A percentile compares a stretch with the other conserved stretches of the same genome.
phyloP scores from a whole-genome alignment of 1,284 basidiomycete species.

The Tremellales sp. region DNA sequence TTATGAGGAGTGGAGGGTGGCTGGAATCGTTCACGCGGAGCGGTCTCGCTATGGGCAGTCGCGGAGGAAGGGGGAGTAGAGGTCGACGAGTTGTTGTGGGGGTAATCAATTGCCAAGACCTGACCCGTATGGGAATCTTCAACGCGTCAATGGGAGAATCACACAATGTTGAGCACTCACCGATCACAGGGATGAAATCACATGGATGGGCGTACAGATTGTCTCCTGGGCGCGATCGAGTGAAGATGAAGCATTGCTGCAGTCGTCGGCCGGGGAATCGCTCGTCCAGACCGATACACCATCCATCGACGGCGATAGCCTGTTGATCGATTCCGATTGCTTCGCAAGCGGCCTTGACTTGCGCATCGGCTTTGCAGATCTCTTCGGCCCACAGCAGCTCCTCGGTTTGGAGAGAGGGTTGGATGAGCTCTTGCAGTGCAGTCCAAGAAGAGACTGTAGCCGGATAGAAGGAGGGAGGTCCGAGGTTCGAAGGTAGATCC shows the following conservation, averaged over 20 bases:
- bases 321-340: conserved; percentile 48
- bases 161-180: conserved; percentile 4
- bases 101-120: conserved; percentile 49
- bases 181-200: conserved; percentile 46
- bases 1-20: conserved; percentile 48
- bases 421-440: conserved; percentile 45
- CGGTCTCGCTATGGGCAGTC: conserved; percentile 25
- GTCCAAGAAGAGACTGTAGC: conserved; percentile 38
- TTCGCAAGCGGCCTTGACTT: conserved; percentile 45
- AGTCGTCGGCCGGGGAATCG: conserved; percentile 47
- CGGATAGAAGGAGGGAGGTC: conserved; percentile 10
- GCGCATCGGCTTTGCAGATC: conserved; percentile 45
- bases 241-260: conserved; percentile 51
- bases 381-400: conserved; percentile 51
- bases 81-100: conserved; percentile 24
- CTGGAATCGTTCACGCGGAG: conserved; percentile 44
- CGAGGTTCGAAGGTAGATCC: conserved; percentile 44
- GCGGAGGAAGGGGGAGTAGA: conserved; percentile 28
- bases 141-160: conserved; percentile 24
- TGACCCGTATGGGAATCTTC: conserved; percentile 42
- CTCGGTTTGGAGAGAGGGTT: conserved; percentile 51
- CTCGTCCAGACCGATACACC: conserved; percentile 52
- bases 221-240: conserved; percentile 42
- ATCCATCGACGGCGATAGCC: conserved; percentile 49
- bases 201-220: conserved; percentile 52